Conservation (phyloP, 164 flowering plant genomes). For the Hamamelis virginiana region DNA sequence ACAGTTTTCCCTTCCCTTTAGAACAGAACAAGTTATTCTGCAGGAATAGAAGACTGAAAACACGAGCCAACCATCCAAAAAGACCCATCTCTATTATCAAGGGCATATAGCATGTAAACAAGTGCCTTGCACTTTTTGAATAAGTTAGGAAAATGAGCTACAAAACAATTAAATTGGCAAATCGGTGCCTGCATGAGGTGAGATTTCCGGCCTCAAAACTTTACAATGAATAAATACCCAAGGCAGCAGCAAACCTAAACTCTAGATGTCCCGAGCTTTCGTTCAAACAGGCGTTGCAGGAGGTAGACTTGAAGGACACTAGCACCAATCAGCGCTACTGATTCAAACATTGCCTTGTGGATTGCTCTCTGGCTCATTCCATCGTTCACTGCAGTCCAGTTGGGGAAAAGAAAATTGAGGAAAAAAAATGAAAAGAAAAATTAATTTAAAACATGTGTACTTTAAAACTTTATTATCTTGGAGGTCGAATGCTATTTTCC, state of each 20-base stretch:
- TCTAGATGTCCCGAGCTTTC: slow-evolving; percentile 72
- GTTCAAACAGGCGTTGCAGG: slow-evolving; percentile 76
- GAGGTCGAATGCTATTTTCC: no score
- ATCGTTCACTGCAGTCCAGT: slow-evolving; percentile 70
- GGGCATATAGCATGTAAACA: background rate
- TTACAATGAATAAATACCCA: background rate
- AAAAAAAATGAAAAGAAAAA: background rate
- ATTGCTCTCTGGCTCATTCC: slow-evolving; percentile 81
- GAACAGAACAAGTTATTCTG: no score
- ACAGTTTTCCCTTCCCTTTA: no score
- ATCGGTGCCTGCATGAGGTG: background rate
- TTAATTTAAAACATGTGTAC: no score
- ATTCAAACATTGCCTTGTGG: slow-evolving; percentile 82
- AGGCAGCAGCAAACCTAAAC: slow-evolving; percentile 41
- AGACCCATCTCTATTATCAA: background rate
- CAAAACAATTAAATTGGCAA: background rate
- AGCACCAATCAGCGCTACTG: slow-evolving; percentile 75
- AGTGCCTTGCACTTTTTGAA: background rate
- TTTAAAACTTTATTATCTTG: no score
- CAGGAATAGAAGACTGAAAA: background rate
- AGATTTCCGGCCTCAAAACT: background rate
- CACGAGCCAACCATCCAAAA: background rate
- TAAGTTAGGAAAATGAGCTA: background rate
- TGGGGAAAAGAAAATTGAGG: no score
- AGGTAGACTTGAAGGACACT: slow-evolving; percentile 90